phyloP scores from a whole-genome alignment of 306 rosid genomes.

The Glycine soja region DNA sequence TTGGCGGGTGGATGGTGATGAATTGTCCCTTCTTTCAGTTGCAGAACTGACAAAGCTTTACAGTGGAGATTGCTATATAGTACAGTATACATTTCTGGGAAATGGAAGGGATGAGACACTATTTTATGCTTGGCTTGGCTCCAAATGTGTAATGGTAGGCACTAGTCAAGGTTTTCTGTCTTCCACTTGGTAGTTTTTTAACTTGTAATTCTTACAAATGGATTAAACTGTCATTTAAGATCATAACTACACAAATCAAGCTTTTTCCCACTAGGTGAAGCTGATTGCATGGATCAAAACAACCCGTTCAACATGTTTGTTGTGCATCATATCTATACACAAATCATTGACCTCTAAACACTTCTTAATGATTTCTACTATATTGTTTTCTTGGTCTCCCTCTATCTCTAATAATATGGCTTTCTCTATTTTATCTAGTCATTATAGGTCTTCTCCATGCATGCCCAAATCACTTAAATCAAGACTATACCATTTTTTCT shows the following conservation, averaged over 20 bases:
- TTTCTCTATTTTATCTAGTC: neutral
- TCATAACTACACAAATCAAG: neutral
- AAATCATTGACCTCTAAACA: neutral
- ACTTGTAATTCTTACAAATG: neutral
- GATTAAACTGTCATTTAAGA: too few species aligned
- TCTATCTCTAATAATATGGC: neutral
- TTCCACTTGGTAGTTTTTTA: constrained; percentile 3
- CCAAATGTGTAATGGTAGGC: constrained; percentile 66
- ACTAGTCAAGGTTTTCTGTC: constrained; percentile 45
- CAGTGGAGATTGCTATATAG: constrained; percentile 88
- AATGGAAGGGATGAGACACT: constrained; percentile 79
- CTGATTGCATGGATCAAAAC: neutral
- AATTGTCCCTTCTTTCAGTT: constrained; percentile 61
- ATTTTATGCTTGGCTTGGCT: constrained; percentile 85
- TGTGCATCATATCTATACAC: neutral
- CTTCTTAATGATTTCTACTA: neutral
- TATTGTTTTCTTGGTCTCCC: neutral
- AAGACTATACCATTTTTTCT: neutral
- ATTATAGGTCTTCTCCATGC: neutral
- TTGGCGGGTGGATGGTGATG: constrained; percentile 87
- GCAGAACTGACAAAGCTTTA: constrained; percentile 69
- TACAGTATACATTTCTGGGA: constrained; percentile 75
- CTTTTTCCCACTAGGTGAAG: neutral
- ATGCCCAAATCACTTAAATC: neutral
- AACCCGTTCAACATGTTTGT: neutral